Evolutionary conservation across 2,329 filamentous ascomycete genomes (phyloP), one percentile per base, ranked within the genome.

Genomic region (Colletotrichum somersetense): DNA sequence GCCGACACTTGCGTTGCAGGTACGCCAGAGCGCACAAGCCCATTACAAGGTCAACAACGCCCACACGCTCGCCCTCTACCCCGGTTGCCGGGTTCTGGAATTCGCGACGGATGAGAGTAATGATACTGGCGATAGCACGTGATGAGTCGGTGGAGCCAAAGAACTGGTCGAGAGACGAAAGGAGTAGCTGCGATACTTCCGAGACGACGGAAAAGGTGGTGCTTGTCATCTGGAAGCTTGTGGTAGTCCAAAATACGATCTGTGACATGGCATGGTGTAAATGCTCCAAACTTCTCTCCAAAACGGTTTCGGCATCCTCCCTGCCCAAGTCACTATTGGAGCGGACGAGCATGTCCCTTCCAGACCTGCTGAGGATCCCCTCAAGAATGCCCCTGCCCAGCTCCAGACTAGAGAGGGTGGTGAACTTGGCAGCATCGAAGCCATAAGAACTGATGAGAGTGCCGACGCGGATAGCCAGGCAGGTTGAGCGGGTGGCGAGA

Each of bases 71-170:
- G 11, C 89, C 89, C 57, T 85, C 83, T 3, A 83, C 81, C 6
- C 89, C 89, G 0, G 89, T 91, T 11, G 88, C 86, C 0, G 90
- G 89, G 70, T 91, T 90, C 64, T 87, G 86, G 71, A 92, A 91
- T 78, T 92, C 91, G 69, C 89, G 85, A 40, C 89, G 86, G 58
- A 92, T 87, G 42, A 92, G 81, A 1, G 88, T 88, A 74, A 92
- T 86, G 76, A 92, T 92, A 77, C 89, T 90, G 2, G 90, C 89
- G 71, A 92, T 91, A 14, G 91, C 90, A 52, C 90, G 83, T 2
- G 90, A 92, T 2, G 90, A 91, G 77, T 92, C 91, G n/a, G 91
- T 92, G 2, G 89, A 91, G 18, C 91, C 91, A 38, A 92, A 88
- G 50, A 92, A 87, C 74, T 90, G 88, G 76, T 92, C 90, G 30